Conservation (phyloP, 129 eudicot species). For the Pseudognaphalium luteoalbum region DNA sequence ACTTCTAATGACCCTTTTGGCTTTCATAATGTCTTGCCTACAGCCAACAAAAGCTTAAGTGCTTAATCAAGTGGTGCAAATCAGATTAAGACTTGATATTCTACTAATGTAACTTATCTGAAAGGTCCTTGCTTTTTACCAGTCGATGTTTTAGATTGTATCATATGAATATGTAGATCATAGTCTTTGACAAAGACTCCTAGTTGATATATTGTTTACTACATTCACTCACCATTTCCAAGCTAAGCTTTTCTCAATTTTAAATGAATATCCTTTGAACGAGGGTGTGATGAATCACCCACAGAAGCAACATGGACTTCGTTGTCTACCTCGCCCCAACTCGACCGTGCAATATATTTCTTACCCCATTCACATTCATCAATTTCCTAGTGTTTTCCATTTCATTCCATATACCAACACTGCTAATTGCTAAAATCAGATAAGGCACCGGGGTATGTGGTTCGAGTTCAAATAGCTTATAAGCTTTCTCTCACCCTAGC, state of each 20-base stretch:
- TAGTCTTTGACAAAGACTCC: not conserved
- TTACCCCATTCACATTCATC: slow-evolving; percentile 37
- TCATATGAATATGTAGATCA: not conserved
- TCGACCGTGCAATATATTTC: slow-evolving; percentile 37
- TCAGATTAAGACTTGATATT: not conserved
- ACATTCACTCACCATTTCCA: slow-evolving; percentile 25
- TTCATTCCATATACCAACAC: slow-evolving; percentile 49
- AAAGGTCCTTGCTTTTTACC: too few species aligned
- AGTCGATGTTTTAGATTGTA: too few species aligned
- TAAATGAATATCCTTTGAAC: slow-evolving; percentile 21
- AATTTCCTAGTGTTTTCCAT: slow-evolving; percentile 34
- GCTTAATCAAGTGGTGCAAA: not conserved
- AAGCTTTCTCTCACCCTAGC: slow-evolving; percentile 41
- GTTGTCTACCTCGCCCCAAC: slow-evolving; percentile 47
- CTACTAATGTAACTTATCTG: not conserved
- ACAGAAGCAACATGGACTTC: slow-evolving; percentile 23
- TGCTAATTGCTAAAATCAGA: slow-evolving; percentile 33
- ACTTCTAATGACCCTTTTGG: slow-evolving; percentile 16
- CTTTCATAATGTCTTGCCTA: not conserved
- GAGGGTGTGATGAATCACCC: slow-evolving; percentile 31
- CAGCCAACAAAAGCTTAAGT: not conserved
- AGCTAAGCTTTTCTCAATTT: slow-evolving; percentile 28
- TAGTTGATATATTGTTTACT: not conserved
- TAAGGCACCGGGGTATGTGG: slow-evolving; percentile 43
- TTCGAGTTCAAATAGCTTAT: slow-evolving; percentile 40